Conservation (phyloP, 2,329 filamentous ascomycete genomes). For the Botryosphaeria dothidea region DNA sequence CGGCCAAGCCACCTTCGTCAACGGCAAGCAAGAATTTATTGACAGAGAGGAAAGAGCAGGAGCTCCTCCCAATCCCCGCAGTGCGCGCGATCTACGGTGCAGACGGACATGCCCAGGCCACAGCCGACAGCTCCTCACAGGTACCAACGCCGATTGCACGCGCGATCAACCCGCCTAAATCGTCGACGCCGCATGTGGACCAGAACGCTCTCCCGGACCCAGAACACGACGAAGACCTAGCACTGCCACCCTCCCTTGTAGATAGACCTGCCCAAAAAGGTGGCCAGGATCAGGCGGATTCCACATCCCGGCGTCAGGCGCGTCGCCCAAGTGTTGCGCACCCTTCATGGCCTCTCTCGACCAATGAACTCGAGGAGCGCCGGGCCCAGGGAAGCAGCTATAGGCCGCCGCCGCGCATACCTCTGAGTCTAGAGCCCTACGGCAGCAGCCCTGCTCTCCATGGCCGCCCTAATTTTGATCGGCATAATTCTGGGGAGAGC, state of each 20-base stretch:
- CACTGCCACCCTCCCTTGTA: conserved; percentile 33
- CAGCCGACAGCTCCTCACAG: conserved; percentile 54
- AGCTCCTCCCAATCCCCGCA: conserved; percentile 31
- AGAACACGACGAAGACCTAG: conserved; percentile 38
- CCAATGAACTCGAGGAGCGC: conserved; percentile 38
- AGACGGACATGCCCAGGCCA: conserved; percentile 35
- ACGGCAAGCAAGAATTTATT: conserved; percentile 5
- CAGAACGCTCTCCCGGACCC: conserved; percentile 33
- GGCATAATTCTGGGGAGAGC: conserved; percentile 62
- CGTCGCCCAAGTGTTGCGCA: conserved; percentile 3
- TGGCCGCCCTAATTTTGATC: conserved; percentile 40
- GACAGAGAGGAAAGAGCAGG: conserved; percentile 15
- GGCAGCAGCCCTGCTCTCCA: conserved; percentile 37
- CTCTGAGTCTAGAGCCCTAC: conserved; percentile 51
- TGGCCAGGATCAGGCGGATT: conserved; percentile 19
- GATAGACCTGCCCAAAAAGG: conserved; percentile 28
- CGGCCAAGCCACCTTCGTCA: conserved; percentile 6
- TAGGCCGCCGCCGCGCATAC: conserved; percentile 50
- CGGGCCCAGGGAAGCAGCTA: conserved; percentile 46
- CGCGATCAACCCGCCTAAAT: conserved; percentile 33
- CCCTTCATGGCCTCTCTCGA: conserved; percentile 25
- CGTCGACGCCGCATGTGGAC: conserved; percentile 13
- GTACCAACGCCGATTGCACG: conserved; percentile 57
- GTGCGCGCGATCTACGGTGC: conserved; percentile 33
- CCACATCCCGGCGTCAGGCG: conserved; percentile 6